Evolutionary conservation across 2,329 filamentous ascomycete genomes (phyloP).

Genomic region (Xylariaceae sp.): DNA sequence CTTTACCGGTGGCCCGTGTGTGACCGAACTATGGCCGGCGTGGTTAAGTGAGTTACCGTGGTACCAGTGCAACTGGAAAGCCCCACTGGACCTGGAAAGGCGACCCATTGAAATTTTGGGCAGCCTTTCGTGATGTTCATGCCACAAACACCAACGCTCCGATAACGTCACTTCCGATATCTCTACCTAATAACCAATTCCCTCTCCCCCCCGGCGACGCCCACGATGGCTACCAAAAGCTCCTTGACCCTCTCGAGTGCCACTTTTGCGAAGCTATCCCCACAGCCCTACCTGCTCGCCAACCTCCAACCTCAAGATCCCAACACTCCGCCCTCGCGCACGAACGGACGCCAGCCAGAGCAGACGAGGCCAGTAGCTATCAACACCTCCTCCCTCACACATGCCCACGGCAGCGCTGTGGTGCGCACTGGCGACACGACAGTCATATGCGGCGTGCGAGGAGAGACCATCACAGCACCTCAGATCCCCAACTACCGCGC

Average conservation of each 20-base stretch:
- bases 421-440: constrained; percentile 86
- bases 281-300: constrained; percentile 81
- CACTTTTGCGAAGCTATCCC: constrained; percentile 84
- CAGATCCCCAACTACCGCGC: constrained; percentile 66
- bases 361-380: constrained; percentile 68
- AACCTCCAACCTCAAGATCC: constrained; percentile 62
- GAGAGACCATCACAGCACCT: constrained; percentile 70
- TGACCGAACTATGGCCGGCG: too few species aligned
- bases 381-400: constrained; percentile 78
- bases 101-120: constrained; percentile 16
- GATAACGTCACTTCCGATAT: not conserved
- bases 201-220: constrained; percentile 5
- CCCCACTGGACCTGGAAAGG: constrained; percentile 16
- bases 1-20: too few species aligned
- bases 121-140: constrained; percentile 4
- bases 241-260: constrained; percentile 51
- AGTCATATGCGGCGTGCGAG: constrained; percentile 88
- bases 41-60: too few species aligned
- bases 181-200: not conserved
- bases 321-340: constrained; percentile 57
- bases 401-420: constrained; percentile 84
- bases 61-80: not conserved
- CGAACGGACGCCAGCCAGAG: constrained; percentile 70
- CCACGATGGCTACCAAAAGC: constrained; percentile 33
- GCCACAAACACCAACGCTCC: constrained; percentile 1